Percentiles rank a stretch among this genome's conserved stretches.
Conservation (phyloP, 2,329 filamentous ascomycete species). For the Diplodia intermedia region DNA sequence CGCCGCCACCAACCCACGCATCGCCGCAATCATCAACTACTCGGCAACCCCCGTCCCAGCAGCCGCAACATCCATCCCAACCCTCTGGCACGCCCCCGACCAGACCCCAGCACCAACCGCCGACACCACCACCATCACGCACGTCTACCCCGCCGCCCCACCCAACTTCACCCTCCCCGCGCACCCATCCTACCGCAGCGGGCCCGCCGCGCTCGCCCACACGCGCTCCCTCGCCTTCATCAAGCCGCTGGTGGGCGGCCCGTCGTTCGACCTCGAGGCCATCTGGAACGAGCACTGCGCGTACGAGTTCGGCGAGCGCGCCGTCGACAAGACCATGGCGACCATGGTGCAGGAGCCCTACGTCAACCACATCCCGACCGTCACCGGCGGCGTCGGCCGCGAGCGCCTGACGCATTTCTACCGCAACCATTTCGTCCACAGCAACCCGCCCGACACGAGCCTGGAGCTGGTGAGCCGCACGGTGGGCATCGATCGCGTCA, state of each 20-base stretch:
- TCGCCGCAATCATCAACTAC: slow-evolving; percentile 24
- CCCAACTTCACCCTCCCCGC: slow-evolving; percentile 58
- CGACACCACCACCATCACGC: background rate
- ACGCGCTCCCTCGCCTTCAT: slow-evolving; percentile 70
- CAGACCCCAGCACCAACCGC: background rate
- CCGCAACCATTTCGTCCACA: slow-evolving; percentile 75
- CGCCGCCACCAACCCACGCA: background rate
- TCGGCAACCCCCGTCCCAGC: background rate
- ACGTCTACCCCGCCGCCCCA: slow-evolving; percentile 6
- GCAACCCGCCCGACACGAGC: slow-evolving; percentile 70
- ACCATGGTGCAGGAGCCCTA: slow-evolving; percentile 83
- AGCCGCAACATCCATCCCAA: background rate
- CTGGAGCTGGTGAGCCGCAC: slow-evolving; percentile 76
- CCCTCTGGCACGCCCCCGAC: slow-evolving; percentile 13
- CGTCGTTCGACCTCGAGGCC: slow-evolving; percentile 74
- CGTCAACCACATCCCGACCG: slow-evolving; percentile 77
- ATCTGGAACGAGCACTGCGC: slow-evolving; percentile 82
- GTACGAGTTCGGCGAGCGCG: slow-evolving; percentile 72
- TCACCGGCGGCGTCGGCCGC: slow-evolving; percentile 73
- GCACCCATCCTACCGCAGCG: slow-evolving; percentile 59
- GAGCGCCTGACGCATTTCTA: slow-evolving; percentile 71
- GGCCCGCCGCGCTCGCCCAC: slow-evolving; percentile 67
- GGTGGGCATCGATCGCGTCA: slow-evolving; percentile 71
- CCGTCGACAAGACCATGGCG: slow-evolving; percentile 76
- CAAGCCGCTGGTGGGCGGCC: slow-evolving; percentile 67